Percentiles rank a stretch among this genome's conserved stretches.
These are phyloP conservation scores for Camellia oleifera DNA, from an alignment of 179 eudicot genomes.

Conservation along the genomic window DNA sequence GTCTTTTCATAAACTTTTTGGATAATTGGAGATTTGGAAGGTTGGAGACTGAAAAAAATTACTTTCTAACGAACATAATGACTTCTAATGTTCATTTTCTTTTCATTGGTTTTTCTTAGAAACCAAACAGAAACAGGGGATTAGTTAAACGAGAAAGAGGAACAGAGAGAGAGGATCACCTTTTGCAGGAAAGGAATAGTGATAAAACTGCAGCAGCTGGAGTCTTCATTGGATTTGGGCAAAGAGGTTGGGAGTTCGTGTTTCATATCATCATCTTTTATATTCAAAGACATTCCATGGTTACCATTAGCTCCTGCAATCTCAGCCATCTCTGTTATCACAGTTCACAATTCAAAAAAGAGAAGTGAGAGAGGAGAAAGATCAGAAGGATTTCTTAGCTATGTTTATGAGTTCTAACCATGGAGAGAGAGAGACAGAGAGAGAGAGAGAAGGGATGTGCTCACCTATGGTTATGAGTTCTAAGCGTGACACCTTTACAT, in stretches of 20 bases:
- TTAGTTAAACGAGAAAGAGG: not conserved
- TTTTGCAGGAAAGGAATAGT: constrained; percentile 36
- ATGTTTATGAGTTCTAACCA: not conserved
- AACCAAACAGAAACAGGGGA: constrained; percentile 9
- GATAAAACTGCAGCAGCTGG: constrained; percentile 9
- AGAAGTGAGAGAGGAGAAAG: constrained; percentile 10
- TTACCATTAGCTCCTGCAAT: constrained; percentile 20
- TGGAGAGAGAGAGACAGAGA: not conserved
- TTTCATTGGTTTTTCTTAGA: not conserved
- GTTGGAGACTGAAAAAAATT: no score
- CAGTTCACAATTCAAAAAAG: not conserved
- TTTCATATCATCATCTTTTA: constrained; percentile 19
- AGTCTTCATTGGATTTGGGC: not conserved
- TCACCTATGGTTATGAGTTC: no score
- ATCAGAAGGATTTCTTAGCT: no score
- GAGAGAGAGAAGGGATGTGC: no score
- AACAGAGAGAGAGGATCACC: constrained; percentile 5
- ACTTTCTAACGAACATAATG: not conserved
- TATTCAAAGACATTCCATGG: constrained; percentile 40
- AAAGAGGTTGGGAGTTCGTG: not conserved
- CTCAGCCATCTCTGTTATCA: constrained; percentile 38
- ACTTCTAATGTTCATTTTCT: not conserved
- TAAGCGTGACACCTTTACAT: no score
- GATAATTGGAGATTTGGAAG: no score
- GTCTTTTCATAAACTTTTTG: no score